Base-by-base conservation (phyloP, 2,329 filamentous ascomycete genomes). In the Fusarium verrucosum region DNA sequence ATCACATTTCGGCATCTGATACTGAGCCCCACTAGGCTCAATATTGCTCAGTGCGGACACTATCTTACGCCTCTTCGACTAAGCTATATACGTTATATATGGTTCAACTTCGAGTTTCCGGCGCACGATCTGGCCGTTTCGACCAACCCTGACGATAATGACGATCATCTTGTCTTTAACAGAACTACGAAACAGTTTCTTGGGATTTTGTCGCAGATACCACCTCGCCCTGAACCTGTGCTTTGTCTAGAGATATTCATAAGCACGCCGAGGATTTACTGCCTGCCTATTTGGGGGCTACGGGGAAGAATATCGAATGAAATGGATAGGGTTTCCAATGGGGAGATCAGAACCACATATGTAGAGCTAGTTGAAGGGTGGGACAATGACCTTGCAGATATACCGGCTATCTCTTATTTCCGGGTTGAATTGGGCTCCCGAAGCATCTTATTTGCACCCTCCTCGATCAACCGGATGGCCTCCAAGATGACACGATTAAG, bases 31-130 rank as follows among this genome's bases (percentile, higher is more conserved):
- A 30, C 9, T 13, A 32, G 37, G 3, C 30, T 56, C 11, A 7
- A 5, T 16, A n/a, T 25, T 5, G 52, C 46, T 22, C 16, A 56
- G 8, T 16, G 7, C 3, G 20, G 13, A 7, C 17, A 17, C 5
- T 51, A 36, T 10, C 46, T 55, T 16, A 55, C 23, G 1, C 32
- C 37, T 16, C 19, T 51, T 22, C 52, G 52, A 1, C 37, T 55
- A 1, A 43, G 46, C 32, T 43, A 51, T 16, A 20, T 55, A 3
- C 52, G 45, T 5, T 51, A 57, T 26, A 53, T 57, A 16, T 40
- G 53, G 47, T 57, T 40, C 20, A 25, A 53, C 36, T 57, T 53
- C 10, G 49, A 44, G 20, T 53, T 57, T n/a, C 53, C 53, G 5
- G 53, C 38, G 11, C 53, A 57, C n/a, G 42, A 57, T 22, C 47